These are phyloP conservation scores for Talaromyces sp. DNA, from an alignment of 2,329 filamentous ascomycete genomes.

Conservation along the genomic window DNA sequence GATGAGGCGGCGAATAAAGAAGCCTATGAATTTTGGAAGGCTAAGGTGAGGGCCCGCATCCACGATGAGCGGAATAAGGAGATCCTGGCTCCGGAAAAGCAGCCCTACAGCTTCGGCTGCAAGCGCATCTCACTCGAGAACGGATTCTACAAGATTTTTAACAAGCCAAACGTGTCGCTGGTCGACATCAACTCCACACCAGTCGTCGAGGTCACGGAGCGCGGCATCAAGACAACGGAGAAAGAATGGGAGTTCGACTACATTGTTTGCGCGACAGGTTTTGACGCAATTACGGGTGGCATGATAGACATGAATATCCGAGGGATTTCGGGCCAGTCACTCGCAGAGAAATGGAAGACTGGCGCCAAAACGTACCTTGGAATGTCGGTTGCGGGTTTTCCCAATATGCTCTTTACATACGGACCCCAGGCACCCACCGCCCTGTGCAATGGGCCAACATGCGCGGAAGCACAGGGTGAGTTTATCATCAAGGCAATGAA, in stretches of 20 bases:
- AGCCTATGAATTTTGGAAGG: constrained; percentile 52
- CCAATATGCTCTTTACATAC: constrained; percentile 31
- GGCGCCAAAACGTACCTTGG: constrained; percentile 38
- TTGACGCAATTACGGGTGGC: constrained; percentile 35
- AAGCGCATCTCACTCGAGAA: constrained; percentile 49
- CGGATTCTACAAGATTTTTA: constrained; percentile 47
- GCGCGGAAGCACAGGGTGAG: constrained; percentile 1
- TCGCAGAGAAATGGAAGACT: constrained; percentile 31
- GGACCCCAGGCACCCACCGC: constrained; percentile 3
- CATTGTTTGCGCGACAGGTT: constrained; percentile 38
- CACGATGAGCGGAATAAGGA: constrained; percentile 46
- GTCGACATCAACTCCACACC: constrained; percentile 41
- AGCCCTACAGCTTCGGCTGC: constrained; percentile 50
- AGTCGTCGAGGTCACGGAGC: constrained; percentile 34
- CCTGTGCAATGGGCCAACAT: constrained; percentile 4
- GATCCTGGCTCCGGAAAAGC: constrained; percentile 49
- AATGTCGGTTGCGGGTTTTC: constrained; percentile 35
- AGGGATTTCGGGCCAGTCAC: constrained; percentile 19
- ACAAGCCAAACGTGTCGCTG: constrained; percentile 43
- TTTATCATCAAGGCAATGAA: constrained; percentile 1
- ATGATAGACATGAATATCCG: constrained; percentile 29
- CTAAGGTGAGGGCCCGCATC: constrained; percentile 48
- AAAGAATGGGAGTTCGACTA: constrained; percentile 31
- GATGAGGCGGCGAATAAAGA: constrained; percentile 46
- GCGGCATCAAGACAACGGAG: constrained; percentile 37